Percentiles rank a stretch among this genome's conserved stretches.
Evolutionary conservation across 148 eudicot species (phyloP).

Genomic region (Persicaria maculosa): DNA sequence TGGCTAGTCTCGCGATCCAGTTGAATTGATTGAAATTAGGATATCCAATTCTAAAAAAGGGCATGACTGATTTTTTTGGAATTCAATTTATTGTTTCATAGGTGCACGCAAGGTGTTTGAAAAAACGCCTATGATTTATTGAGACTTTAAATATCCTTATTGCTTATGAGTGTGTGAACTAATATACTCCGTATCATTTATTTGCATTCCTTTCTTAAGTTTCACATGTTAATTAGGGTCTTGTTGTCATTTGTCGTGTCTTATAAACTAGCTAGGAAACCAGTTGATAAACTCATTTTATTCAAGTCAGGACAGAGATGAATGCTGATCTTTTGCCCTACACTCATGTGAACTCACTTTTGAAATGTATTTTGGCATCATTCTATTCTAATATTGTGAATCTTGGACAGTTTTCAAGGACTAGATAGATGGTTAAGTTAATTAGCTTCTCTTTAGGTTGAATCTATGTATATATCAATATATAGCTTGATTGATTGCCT

Average conservation of each 20-base stretch:
- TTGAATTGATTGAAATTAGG: too few species aligned
- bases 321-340: neutral
- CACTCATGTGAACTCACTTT: neutral
- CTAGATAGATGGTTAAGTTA: neutral
- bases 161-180: neutral
- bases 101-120: too few species aligned
- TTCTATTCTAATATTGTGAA: neutral
- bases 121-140: too few species aligned
- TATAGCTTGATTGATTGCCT: neutral
- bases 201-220: neutral
- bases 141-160: too few species aligned
- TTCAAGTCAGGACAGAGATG: neutral
- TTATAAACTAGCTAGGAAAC: neutral
- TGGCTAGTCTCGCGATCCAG: too few species aligned
- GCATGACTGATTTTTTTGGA: too few species aligned
- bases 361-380: neutral
- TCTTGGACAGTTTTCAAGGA: neutral
- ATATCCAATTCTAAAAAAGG: too few species aligned
- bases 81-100: too few species aligned
- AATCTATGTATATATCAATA: neutral
- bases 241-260: neutral
- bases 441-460: neutral
- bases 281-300: neutral
- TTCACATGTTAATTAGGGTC: neutral
- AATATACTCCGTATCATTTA: neutral